A percentile compares a stretch with the other conserved stretches of the same genome.
Evolutionary conservation across 2,329 filamentous ascomycete genomes (phyloP).

Genomic region (Aspergillus vadensis): DNA sequence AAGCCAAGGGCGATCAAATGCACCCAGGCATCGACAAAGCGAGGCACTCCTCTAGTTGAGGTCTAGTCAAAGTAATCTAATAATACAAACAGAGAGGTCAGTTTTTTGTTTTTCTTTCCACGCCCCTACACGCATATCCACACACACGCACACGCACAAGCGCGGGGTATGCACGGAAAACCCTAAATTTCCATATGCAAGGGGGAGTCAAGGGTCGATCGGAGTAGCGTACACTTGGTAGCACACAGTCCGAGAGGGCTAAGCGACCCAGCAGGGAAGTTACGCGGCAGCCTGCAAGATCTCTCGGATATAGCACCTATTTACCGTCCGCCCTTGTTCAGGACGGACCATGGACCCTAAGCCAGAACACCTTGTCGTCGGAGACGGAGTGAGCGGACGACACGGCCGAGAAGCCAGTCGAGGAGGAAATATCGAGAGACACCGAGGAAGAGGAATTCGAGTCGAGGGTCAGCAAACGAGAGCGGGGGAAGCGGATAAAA

Average conservation of each 20-base stretch:
- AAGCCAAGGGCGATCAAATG: constrained; percentile 13
- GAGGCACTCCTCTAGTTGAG: constrained; percentile 5
- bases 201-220: neutral
- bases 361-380: constrained; percentile 44
- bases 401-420: constrained; percentile 19
- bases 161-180: neutral
- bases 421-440: constrained; percentile 18
- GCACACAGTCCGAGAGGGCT: neutral
- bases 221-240: neutral
- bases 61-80: constrained; percentile 6
- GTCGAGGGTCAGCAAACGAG: constrained; percentile 19
- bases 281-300: neutral
- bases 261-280: neutral
- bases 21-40: constrained; percentile 15
- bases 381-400: constrained; percentile 25
- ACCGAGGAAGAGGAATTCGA: constrained; percentile 16
- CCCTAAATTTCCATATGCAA: neutral
- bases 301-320: constrained; percentile 26
- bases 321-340: constrained; percentile 56
- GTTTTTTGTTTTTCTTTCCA: neutral
- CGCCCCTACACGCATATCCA: neutral
- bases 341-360: constrained; percentile 54
- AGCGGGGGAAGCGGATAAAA: constrained; percentile 24
- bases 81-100: neutral
- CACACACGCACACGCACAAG: neutral